phyloP scores from a whole-genome alignment of 2,329 filamentous ascomycete species.

The Albifimbria verrucaria region DNA sequence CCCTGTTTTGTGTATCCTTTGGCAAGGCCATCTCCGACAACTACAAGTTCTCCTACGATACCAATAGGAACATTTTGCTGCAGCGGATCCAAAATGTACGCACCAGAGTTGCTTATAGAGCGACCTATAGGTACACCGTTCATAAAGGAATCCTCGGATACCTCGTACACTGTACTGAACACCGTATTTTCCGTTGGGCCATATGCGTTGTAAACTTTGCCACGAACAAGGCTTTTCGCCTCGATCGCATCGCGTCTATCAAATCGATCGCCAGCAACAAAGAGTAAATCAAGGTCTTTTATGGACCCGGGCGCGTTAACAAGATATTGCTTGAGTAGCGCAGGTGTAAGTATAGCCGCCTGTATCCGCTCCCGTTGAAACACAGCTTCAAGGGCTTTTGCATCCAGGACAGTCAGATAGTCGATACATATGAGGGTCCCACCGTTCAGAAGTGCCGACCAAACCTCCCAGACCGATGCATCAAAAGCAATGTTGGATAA shows the following conservation, averaged over 20 bases:
- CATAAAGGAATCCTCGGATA: conserved; percentile 1
- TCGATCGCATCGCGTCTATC: conserved; percentile 8
- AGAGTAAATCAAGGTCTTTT: conserved; percentile 6
- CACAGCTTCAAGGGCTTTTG: conserved; percentile 5
- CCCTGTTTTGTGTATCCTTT: conserved; percentile 15
- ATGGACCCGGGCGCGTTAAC: conserved; percentile 3
- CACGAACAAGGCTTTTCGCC: not conserved
- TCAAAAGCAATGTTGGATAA: conserved; percentile 12
- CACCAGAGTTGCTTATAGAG: conserved; percentile 15
- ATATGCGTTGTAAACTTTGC: conserved; percentile 9
- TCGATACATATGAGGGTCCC: conserved; percentile 16
- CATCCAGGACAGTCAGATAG: conserved; percentile 9
- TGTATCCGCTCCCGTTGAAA: conserved; percentile 8
- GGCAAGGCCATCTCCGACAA: conserved; percentile 21
- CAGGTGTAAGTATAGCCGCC: conserved; percentile 8
- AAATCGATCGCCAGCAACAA: conserved; percentile 11
- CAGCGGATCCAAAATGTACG: conserved; percentile 19
- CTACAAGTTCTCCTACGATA: conserved; percentile 22
- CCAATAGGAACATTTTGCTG: conserved; percentile 19
- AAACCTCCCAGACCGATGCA: conserved; percentile 8
- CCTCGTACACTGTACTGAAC: conserved; percentile 6
- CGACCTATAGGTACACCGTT: conserved; percentile 17
- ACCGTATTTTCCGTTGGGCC: too few relatives aligned
- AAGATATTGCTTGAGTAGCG: conserved; percentile 13
- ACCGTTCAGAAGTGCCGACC: conserved; percentile 13